phyloP scores from a whole-genome alignment of 179 eudicot genomes.

The Silene vulgaris region DNA sequence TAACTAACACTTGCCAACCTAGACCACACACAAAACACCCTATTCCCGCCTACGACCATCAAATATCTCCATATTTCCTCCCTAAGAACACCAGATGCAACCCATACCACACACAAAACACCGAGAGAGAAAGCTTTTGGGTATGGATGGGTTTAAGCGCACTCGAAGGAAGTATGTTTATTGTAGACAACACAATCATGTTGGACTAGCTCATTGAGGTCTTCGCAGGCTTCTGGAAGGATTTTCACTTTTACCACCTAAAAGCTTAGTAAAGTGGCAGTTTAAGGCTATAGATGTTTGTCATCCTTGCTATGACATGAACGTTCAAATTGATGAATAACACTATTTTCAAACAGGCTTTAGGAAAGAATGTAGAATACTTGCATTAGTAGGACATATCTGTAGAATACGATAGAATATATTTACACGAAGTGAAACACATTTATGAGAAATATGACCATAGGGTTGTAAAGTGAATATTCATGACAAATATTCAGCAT shows the following conservation, averaged over 20 bases:
- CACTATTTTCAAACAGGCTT: neutral
- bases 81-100: too few species aligned
- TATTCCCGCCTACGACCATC: too few species aligned
- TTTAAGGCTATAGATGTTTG: neutral
- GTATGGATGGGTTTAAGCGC: neutral
- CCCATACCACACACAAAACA: too few species aligned
- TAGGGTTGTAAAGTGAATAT: neutral
- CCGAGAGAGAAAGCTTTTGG: neutral
- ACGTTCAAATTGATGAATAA: neutral
- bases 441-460: neutral
- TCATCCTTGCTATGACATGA: neutral
- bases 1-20: too few species aligned
- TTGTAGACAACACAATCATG: neutral
- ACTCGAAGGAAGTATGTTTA: neutral
- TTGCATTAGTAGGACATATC: neutral
- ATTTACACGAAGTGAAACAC: neutral
- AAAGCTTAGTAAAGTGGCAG: neutral
- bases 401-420: neutral
- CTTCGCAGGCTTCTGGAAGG: neutral
- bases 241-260: neutral
- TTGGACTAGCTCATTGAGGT: neutral
- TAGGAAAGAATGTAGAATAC: neutral
- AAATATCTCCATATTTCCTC: too few species aligned
- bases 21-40: too few species aligned
- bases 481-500: neutral